phyloP scores from a whole-genome alignment of 371 early-diverging fungal genomes.

The Mitosporidium daphniae region DNA sequence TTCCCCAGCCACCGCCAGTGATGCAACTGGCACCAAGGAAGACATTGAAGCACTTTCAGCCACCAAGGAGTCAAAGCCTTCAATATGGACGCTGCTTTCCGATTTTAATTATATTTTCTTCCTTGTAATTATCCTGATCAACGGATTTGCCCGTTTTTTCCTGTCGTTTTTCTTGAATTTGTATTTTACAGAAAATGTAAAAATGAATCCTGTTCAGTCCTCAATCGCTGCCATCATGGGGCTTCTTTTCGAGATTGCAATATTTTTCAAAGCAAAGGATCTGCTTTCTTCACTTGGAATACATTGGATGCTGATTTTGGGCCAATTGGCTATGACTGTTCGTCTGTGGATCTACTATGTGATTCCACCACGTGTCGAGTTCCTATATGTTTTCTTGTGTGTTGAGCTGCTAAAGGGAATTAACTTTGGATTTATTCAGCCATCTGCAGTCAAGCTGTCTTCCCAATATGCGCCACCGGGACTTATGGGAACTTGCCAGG shows the following conservation, averaged over 20 bases:
- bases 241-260: conserved; percentile 8
- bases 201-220: conserved; percentile 7
- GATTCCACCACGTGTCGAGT: conserved; percentile 1
- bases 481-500: conserved; percentile 9
- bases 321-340: conserved; percentile 7
- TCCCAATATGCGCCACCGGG: conserved; percentile 7
- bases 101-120: conserved; percentile 12
- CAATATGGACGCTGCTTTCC: conserved; percentile 5
- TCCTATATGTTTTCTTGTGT: conserved; percentile 6
- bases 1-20: neutral
- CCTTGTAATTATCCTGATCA: conserved; percentile 10
- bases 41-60: conserved; percentile 1
- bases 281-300: conserved; percentile 6
- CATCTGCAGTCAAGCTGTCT: conserved; percentile 9
- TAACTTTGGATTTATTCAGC: conserved; percentile 11
- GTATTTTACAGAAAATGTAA: conserved; percentile 5
- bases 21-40: neutral
- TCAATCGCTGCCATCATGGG: conserved; percentile 8
- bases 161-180: conserved; percentile 8
- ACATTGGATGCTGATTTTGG: conserved; percentile 10
- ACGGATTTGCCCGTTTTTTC: conserved; percentile 9
- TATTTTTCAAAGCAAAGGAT: conserved; percentile 6
- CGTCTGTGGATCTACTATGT: conserved; percentile 7
- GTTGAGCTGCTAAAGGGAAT: conserved; percentile 11
- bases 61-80: conserved; percentile 4